Conservation (phyloP, 352 stramenopile species). For the Phytophthora litchii region DNA sequence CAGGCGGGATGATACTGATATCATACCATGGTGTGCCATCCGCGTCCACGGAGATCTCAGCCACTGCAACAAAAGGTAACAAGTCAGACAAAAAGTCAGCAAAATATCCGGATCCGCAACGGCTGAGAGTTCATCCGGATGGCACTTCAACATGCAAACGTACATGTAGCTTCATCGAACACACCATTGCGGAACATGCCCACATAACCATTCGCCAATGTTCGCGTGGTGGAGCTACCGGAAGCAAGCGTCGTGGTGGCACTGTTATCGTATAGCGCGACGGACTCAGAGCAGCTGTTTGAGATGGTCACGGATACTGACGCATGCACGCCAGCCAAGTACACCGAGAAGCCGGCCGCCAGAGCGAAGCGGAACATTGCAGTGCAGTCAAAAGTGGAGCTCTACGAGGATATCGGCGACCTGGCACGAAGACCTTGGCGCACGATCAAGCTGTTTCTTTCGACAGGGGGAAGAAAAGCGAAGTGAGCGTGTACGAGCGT, state of each 20-base stretch:
- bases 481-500: slow-evolving; percentile 25
- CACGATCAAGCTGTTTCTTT: slow-evolving; percentile 29
- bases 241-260: slow-evolving; percentile 42
- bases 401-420: slow-evolving; percentile 28
- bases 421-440: slow-evolving; percentile 1
- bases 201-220: slow-evolving; percentile 45
- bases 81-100: slow-evolving; percentile 12
- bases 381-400: background rate
- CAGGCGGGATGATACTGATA: slow-evolving; percentile 61
- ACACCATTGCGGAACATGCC: slow-evolving; percentile 66
- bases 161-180: slow-evolving; percentile 46
- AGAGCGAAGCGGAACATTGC: slow-evolving; percentile 32
- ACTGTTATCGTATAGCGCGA: slow-evolving; percentile 69
- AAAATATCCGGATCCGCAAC: slow-evolving; percentile 10
- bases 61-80: slow-evolving; percentile 33
- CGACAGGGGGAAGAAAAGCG: slow-evolving; percentile 27
- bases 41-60: slow-evolving; percentile 53
- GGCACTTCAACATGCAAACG: slow-evolving; percentile 13
- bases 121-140: slow-evolving; percentile 16
- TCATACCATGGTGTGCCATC: slow-evolving; percentile 57
- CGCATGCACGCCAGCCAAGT: slow-evolving; percentile 29
- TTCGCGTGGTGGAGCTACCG: slow-evolving; percentile 43
- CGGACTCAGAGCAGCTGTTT: slow-evolving; percentile 50
- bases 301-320: slow-evolving; percentile 47
- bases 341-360: slow-evolving; percentile 23